Conservation (phyloP, 768 basidiomycete genomes). For the Naganishia friedmannii region DNA sequence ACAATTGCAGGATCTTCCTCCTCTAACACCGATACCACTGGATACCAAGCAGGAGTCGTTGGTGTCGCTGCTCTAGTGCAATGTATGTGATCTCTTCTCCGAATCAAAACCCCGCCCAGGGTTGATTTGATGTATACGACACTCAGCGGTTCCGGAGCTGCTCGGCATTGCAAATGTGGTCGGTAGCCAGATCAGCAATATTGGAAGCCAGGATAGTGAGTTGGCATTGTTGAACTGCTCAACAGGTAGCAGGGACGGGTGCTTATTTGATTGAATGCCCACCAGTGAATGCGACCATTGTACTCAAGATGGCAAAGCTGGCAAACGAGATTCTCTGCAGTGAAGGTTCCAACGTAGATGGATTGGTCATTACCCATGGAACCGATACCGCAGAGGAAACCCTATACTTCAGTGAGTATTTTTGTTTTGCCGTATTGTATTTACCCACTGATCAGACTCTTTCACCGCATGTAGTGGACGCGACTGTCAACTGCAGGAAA, state of each 20-base stretch:
- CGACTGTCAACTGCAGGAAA: slow-evolving; percentile 44
- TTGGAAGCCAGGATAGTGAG: slow-evolving; percentile 22
- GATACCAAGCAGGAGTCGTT: slow-evolving; percentile 31
- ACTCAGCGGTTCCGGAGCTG: slow-evolving; percentile 27
- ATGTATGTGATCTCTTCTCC: neutral
- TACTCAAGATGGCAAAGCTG: slow-evolving; percentile 30
- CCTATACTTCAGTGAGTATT: slow-evolving; percentile 38
- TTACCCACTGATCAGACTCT: neutral
- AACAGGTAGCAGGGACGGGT: neutral
- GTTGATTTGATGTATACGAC: neutral
- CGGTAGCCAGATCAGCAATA: slow-evolving; percentile 32
- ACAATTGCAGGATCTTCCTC: slow-evolving; percentile 36
- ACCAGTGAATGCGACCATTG: slow-evolving; percentile 27
- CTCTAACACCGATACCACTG: slow-evolving; percentile 29
- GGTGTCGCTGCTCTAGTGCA: slow-evolving; percentile 31
- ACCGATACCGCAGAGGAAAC: slow-evolving; percentile 50
- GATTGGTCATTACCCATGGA: slow-evolving; percentile 40
- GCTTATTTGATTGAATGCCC: neutral
- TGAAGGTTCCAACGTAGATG: slow-evolving; percentile 38
- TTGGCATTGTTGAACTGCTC: neutral
- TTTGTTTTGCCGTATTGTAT: neutral
- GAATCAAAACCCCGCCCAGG: neutral
- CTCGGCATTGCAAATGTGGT: slow-evolving; percentile 33
- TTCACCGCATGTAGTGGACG: slow-evolving; percentile 36
- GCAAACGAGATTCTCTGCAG: slow-evolving; percentile 42